Base-by-base conservation (phyloP, 2,329 filamentous ascomycete genomes). In the Aspergillus sp. region DNA sequence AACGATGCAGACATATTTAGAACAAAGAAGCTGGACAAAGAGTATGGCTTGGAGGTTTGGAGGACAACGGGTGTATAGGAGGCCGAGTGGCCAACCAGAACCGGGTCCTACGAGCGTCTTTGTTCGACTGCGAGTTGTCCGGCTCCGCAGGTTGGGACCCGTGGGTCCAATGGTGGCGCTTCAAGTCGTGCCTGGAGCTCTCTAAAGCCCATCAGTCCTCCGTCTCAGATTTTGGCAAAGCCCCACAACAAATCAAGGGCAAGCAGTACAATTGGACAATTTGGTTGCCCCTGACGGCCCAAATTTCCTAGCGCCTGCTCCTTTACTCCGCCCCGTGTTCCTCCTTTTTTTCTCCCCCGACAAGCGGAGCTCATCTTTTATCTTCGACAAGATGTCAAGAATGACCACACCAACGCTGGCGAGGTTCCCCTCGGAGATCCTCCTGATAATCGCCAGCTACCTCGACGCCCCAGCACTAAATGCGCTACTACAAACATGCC, bases 391-490 rank as follows among this genome's bases (percentile, higher is more conserved):
- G 9, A 41, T 41, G 34, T 41, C 34, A 15, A 28, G 41, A 41
- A 51, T 45, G 34, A 17, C 19, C 13, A 22, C 47, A 23, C 54
- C n/a, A 34, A 45, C 46, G 8, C 28, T 57, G n/a, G 47, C 22
- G 34, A 22, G 7, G 5, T 22, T 57, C 15, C 55, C 55, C 47
- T 50, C 55, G 6, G 55, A 57, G 48, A 41, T 57, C 19, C 43
- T 57, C 47, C 22, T 57, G n/a, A 19, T 51, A 4, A 57, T 57
- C 23, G 55, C 31, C 8, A 13, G 23, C n/a, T 25, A 45, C 23
- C 47, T 57, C 15, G 31, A 50, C 15, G 47, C 31, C 7, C 22
- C 47, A 22, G 22, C 11, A 17, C 15, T 52, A 7, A 57, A 57
- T 7, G 19, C 47, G 1, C 55, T 57, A 8, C 46, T 57, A 2